Evolutionary conservation across 139 green algal genomes (phyloP).

Genomic region (Dunaliella primolecta): DNA sequence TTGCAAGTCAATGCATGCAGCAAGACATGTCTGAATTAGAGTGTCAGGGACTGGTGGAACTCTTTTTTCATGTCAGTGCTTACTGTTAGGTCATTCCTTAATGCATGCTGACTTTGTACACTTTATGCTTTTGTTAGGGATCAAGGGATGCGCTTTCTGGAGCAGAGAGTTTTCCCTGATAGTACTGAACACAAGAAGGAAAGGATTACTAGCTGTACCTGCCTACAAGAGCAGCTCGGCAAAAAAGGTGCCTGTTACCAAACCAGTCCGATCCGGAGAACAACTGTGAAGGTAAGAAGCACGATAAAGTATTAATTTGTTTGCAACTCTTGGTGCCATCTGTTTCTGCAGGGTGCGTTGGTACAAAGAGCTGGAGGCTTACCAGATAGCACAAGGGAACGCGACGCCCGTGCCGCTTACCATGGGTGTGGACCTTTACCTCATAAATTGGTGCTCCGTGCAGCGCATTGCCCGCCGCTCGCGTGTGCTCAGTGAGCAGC

Average conservation of each 20-base stretch:
- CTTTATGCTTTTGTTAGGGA: too few relatives aligned
- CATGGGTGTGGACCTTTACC: constrained; percentile 18
- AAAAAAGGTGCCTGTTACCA: background rate
- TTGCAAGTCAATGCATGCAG: too few relatives aligned
- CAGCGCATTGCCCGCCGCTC: constrained; percentile 60
- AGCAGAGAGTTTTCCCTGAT: background rate
- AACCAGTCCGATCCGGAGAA: background rate
- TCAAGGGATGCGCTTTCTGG: too few relatives aligned
- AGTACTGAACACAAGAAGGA: background rate
- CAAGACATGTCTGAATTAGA: too few relatives aligned
- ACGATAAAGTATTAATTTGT: too few relatives aligned
- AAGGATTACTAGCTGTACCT: background rate
- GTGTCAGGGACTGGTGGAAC: too few relatives aligned
- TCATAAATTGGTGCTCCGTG: constrained; percentile 66
- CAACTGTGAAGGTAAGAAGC: too few relatives aligned
- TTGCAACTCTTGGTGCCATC: background rate
- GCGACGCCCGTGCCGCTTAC: background rate
- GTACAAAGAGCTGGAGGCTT: background rate
- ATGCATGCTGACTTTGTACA: too few relatives aligned
- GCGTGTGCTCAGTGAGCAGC: constrained; percentile 27
- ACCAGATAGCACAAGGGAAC: background rate
- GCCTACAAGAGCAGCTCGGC: background rate
- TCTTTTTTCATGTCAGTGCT: too few relatives aligned
- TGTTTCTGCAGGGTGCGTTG: background rate
- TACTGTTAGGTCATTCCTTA: too few relatives aligned